Evolutionary conservation across 108 stramenopile genomes (phyloP).

Genomic region (Cyclotella baltica): DNA sequence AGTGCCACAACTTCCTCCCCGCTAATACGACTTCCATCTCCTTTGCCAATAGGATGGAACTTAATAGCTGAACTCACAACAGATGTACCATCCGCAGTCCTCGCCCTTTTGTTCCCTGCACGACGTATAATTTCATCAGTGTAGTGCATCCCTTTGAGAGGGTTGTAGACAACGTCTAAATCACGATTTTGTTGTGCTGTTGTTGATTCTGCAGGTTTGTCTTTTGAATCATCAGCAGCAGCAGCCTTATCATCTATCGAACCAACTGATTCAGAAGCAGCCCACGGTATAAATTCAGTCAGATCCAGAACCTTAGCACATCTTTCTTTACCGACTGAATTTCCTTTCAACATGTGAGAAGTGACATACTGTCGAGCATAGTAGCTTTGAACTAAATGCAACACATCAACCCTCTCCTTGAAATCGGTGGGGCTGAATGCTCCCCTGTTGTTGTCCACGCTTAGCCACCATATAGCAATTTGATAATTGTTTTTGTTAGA

Average conservation of each 20-base stretch:
- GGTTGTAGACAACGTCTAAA: constrained; percentile 62
- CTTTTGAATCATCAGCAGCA: not conserved
- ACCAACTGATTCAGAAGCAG: constrained; percentile 16
- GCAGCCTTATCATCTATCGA: not conserved
- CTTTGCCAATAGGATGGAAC: constrained; percentile 55
- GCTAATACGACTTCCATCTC: constrained; percentile 45
- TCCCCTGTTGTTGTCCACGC: constrained; percentile 60
- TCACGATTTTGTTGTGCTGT: constrained; percentile 7
- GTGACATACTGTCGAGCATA: constrained; percentile 54
- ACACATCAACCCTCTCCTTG: constrained; percentile 42
- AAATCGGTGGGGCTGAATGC: constrained; percentile 33
- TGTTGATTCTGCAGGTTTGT: not conserved
- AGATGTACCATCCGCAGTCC: not conserved
- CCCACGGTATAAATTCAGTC: constrained; percentile 58
- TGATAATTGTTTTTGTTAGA: constrained; percentile 35
- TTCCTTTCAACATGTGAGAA: constrained; percentile 1
- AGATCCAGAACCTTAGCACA: constrained; percentile 32
- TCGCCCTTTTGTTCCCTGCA: constrained; percentile 28
- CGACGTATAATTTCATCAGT: constrained; percentile 60
- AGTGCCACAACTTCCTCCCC: constrained; percentile 55
- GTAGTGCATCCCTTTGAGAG: constrained; percentile 62
- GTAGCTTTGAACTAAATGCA: constrained; percentile 63
- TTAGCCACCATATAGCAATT: constrained; percentile 65
- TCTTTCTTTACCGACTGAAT: not conserved
- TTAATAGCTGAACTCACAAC: constrained; percentile 16